A percentile compares a stretch with the other conserved stretches of the same genome.
phyloP scores from a whole-genome alignment of 345 rosid genomes.

The Excoecaria cochinchinensis region DNA sequence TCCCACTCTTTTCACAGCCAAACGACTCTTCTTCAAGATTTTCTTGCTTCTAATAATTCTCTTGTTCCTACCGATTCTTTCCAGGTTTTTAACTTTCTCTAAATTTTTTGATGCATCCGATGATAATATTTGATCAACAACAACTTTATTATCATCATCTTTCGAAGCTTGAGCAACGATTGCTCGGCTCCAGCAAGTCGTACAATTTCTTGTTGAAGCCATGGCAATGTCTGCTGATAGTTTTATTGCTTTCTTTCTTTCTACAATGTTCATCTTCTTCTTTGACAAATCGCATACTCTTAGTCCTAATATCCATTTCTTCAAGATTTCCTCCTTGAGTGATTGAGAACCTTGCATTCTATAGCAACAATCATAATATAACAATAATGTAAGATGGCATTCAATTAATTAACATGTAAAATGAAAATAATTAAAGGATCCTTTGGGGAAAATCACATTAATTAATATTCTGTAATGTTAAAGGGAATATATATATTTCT shows the following conservation, averaged over 20 bases:
- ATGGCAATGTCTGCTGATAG: conserved; percentile 85
- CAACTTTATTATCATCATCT: conserved; percentile 27
- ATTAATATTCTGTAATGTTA: no score
- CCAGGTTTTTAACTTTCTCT: conserved; percentile 22
- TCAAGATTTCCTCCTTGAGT: conserved; percentile 62
- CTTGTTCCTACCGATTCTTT: conserved; percentile 25
- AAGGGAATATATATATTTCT: no score
- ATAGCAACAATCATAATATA: background rate
- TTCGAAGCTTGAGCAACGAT: conserved; percentile 51
- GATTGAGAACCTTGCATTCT: conserved; percentile 53
- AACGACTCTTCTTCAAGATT: conserved; percentile 50
- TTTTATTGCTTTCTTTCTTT: conserved; percentile 74
- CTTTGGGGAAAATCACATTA: no score
- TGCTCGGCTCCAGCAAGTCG: conserved; percentile 86
- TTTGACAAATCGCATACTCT: conserved; percentile 37
- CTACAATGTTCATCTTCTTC: conserved; percentile 45
- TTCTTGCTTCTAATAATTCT: conserved; percentile 59
- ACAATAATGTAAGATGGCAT: no score
- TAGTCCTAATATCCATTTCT: conserved; percentile 77
- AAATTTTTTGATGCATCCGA: conserved; percentile 19
- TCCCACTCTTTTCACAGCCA: conserved; percentile 23
- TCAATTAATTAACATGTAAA: no score
- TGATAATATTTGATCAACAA: conserved; percentile 51
- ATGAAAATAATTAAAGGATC: no score
- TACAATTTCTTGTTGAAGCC: conserved; percentile 67